Percentiles rank a stretch among this genome's conserved stretches.
These are phyloP conservation scores for Epicoccum sorghinum DNA, from an alignment of 2,329 filamentous ascomycete species.

Conservation along the genomic window DNA sequence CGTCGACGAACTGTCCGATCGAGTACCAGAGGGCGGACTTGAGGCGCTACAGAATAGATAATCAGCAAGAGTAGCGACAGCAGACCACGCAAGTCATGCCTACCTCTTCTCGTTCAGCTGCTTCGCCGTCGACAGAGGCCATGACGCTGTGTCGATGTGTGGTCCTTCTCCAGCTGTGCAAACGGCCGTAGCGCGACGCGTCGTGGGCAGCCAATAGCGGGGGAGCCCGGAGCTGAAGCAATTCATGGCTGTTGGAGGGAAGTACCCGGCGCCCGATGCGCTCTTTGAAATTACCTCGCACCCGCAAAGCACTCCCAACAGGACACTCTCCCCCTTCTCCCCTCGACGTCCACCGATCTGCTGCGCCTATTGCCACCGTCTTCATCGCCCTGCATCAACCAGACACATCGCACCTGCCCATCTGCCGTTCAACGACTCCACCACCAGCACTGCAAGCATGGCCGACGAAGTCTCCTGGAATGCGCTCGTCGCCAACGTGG, in stretches of 20 bases:
- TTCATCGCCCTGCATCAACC: neutral
- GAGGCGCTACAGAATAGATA: conserved; percentile 50
- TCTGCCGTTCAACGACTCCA: neutral
- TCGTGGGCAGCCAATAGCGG: conserved; percentile 20
- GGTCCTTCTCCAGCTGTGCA: neutral
- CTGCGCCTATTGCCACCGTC: neutral
- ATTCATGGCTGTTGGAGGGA: neutral
- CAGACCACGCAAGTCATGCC: neutral
- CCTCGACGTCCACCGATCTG: neutral
- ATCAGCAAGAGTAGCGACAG: neutral
- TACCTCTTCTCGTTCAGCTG: conserved; percentile 43
- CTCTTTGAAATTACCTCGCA: neutral
- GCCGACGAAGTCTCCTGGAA: conserved; percentile 22
- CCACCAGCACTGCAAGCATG: conserved; percentile 15
- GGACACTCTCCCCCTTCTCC: neutral
- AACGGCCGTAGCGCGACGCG: conserved; percentile 28
- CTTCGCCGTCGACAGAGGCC: conserved; percentile 32
- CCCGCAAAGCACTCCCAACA: neutral
- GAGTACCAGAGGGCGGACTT: conserved; percentile 52
- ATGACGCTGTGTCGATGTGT: conserved; percentile 17
- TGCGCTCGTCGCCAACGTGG: conserved; percentile 29
- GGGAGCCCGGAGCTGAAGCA: conserved; percentile 15
- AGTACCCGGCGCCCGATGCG: neutral
- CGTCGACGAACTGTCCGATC: conserved; percentile 73
- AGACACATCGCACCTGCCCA: neutral